These are phyloP conservation scores for Botrytis aclada DNA, from an alignment of 2,329 filamentous ascomycete genomes.

Conservation along the genomic window DNA sequence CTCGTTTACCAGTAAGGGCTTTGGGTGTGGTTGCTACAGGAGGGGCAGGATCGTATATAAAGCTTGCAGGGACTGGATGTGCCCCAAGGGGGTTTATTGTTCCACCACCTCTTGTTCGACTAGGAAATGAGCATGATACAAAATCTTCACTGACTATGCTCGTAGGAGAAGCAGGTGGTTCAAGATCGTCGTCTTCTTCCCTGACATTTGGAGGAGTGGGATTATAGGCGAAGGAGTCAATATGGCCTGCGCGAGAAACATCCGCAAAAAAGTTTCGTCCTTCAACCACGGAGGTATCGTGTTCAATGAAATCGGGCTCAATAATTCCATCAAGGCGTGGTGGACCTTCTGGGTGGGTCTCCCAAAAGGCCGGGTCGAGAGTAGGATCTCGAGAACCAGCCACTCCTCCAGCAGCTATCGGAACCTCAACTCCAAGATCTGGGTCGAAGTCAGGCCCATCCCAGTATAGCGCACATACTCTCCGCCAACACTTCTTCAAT, in stretches of 20 bases:
- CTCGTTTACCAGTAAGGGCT: constrained; percentile 56
- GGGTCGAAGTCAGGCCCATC: constrained; percentile 66
- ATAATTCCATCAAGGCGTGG: constrained; percentile 46
- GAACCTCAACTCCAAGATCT: constrained; percentile 58
- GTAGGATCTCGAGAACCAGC: constrained; percentile 57
- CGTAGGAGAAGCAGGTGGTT: constrained; percentile 49
- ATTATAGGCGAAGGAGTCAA: constrained; percentile 45
- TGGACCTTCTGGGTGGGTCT: constrained; percentile 42
- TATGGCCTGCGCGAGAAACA: constrained; percentile 46
- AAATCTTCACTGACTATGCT: constrained; percentile 60
- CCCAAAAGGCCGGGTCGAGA: constrained; percentile 55
- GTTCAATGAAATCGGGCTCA: constrained; percentile 37
- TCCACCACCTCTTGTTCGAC: constrained; percentile 46
- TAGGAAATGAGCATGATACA: constrained; percentile 62
- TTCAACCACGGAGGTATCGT: constrained; percentile 24
- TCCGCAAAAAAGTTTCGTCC: constrained; percentile 47
- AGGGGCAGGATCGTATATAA: constrained; percentile 46
- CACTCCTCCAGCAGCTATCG: constrained; percentile 74
- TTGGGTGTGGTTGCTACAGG: constrained; percentile 58
- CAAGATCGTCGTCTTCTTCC: constrained; percentile 17
- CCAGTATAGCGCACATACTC: constrained; percentile 88
- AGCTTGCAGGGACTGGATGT: constrained; percentile 55
- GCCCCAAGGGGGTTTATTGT: constrained; percentile 47
- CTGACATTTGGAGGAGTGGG: constrained; percentile 14
- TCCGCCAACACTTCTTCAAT: constrained; percentile 95